Conservation (phyloP, 2,329 filamentous ascomycete species). For the Mariannaea sp. region DNA sequence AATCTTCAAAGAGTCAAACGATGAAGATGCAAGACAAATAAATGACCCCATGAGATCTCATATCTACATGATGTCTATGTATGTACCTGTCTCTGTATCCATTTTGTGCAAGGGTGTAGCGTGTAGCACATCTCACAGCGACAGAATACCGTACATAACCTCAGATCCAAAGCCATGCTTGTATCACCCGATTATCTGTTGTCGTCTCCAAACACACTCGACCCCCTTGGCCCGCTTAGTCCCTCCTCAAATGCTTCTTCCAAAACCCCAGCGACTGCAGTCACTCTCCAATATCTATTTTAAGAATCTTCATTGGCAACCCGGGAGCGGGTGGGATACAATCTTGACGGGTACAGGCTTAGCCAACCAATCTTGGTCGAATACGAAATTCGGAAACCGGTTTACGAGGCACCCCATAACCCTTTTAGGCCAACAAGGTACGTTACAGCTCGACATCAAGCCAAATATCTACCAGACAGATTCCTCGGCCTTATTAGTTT, state of each 20-base stretch:
- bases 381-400: conserved; percentile 7
- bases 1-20: too few species aligned
- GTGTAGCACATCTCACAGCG: neutral
- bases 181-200: conserved; percentile 10
- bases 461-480: too few species aligned
- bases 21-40: too few species aligned
- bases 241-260: neutral
- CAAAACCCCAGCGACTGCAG: conserved; percentile 9
- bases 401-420: conserved; percentile 6
- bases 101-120: neutral
- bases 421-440: conserved; percentile 1
- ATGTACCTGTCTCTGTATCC: neutral
- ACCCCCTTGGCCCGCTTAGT: neutral
- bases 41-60: too few species aligned
- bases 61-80: too few species aligned
- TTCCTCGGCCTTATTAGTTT: too few species aligned
- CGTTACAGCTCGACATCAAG: too few species aligned
- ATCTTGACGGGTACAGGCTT: neutral
- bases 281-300: conserved; percentile 10
- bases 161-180: neutral
- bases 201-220: conserved; percentile 1
- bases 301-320: conserved; percentile 16
- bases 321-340: conserved; percentile 17
- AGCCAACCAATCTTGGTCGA: neutral
- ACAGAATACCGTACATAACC: neutral